A percentile compares a stretch with the other conserved stretches of the same genome.
These are phyloP conservation scores for Achaetomiella virescens DNA, from an alignment of 495 filamentous ascomycete genomes.

Conservation along the genomic window DNA sequence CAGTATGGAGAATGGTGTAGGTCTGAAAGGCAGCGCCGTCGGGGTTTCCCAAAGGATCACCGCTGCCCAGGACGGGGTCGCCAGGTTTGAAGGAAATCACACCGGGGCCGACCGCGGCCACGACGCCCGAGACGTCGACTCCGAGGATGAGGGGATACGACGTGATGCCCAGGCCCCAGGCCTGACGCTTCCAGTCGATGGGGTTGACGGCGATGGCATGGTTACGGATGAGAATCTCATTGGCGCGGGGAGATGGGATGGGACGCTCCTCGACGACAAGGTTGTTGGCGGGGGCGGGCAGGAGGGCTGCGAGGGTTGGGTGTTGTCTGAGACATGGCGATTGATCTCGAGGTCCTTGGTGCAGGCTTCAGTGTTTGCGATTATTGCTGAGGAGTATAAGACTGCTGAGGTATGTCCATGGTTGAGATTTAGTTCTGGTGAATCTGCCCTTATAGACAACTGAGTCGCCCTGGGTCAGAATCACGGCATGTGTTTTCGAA, in stretches of 20 bases:
- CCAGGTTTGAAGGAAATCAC: slow-evolving; percentile 42
- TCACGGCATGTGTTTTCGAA: too few relatives aligned
- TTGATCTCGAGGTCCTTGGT: background rate
- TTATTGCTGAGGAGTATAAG: too few relatives aligned
- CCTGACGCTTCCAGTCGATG: slow-evolving; percentile 44
- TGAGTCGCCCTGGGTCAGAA: too few relatives aligned
- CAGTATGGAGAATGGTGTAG: slow-evolving; percentile 31
- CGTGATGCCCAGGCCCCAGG: slow-evolving; percentile 21
- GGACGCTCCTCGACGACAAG: slow-evolving; percentile 30
- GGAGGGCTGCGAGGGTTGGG: slow-evolving; percentile 9
- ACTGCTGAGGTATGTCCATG: too few relatives aligned
- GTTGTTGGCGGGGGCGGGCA: background rate
- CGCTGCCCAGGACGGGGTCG: slow-evolving; percentile 38
- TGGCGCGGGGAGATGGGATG: slow-evolving; percentile 25
- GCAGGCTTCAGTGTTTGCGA: background rate
- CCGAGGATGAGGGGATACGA: slow-evolving; percentile 49
- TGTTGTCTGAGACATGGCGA: background rate
- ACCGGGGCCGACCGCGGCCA: slow-evolving; percentile 41
- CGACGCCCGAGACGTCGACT: slow-evolving; percentile 48
- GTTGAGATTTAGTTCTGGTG: too few relatives aligned
- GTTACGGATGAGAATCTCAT: slow-evolving; percentile 37
- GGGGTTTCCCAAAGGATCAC: slow-evolving; percentile 10
- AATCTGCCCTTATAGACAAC: too few relatives aligned
- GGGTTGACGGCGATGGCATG: slow-evolving; percentile 40
- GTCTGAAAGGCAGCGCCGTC: slow-evolving; percentile 32